A percentile compares a stretch with the other conserved stretches of the same genome.
These are phyloP conservation scores for Clarireedia homoeocarpa DNA, from an alignment of 2,329 filamentous ascomycete genomes.

Conservation along the genomic window DNA sequence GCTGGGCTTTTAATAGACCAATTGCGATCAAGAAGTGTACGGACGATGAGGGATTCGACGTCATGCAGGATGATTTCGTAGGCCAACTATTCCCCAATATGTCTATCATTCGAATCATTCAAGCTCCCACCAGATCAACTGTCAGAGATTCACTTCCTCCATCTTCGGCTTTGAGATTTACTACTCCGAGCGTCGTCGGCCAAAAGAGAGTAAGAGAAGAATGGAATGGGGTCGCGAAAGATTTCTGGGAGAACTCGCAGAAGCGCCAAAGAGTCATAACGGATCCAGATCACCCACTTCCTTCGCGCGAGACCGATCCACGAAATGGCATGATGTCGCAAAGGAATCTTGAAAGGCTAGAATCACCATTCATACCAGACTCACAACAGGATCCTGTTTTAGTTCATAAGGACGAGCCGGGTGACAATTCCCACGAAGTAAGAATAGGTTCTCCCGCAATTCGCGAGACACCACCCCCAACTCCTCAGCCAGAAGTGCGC, in stretches of 20 bases:
- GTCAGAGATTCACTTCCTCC: slow-evolving; percentile 28
- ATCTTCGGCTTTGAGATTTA: slow-evolving; percentile 26
- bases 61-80: slow-evolving; percentile 25
- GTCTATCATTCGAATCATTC: slow-evolving; percentile 24
- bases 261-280: slow-evolving; percentile 24
- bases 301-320: slow-evolving; percentile 23
- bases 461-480: slow-evolving; percentile 16
- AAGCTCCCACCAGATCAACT: slow-evolving; percentile 20
- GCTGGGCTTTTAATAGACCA: slow-evolving; percentile 14
- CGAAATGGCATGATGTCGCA: not conserved
- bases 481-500: slow-evolving; percentile 13
- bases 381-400: slow-evolving; percentile 20
- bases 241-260: slow-evolving; percentile 14
- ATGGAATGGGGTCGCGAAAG: slow-evolving; percentile 11
- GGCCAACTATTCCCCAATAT: slow-evolving; percentile 23
- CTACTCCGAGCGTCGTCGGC: slow-evolving; percentile 11
- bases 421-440: slow-evolving; percentile 16
- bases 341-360: slow-evolving; percentile 3
- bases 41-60: slow-evolving; percentile 27
- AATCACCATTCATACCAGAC: slow-evolving; percentile 18
- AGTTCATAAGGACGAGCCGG: slow-evolving; percentile 7
- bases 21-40: slow-evolving; percentile 28
- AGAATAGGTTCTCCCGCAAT: slow-evolving; percentile 17
- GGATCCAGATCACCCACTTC: slow-evolving; percentile 26
- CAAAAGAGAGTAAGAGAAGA: slow-evolving; percentile 22